Evolutionary conservation across 352 stramenopile genomes (phyloP), one percentile per base, ranked within the genome.

Genomic region (Pythium dissotocum): DNA sequence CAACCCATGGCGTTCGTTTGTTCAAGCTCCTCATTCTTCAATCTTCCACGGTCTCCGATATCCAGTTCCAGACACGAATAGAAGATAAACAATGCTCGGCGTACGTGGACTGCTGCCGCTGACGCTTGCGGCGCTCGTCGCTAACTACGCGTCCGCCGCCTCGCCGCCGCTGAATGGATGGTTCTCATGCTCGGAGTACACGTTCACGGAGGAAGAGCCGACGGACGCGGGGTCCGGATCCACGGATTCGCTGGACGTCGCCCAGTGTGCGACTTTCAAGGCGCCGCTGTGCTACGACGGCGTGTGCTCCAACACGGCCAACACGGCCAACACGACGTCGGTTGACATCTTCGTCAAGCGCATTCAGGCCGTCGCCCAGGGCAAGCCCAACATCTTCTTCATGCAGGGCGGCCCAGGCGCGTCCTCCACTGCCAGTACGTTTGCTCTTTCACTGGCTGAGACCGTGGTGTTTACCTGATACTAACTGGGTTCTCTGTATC

Each of bases 271-370:
- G 35, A 74, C 66, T 44, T 71, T 83, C 53, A 57, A 75, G 7
- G 61, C 56, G 40, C 77, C 79, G 38, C 44, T 85, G 32, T 87
- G 79, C 58, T 71, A 87, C 72, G 53, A 63, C 1, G 70, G 53
- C 38, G 62, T 85, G 24, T 88, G 81, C 62, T 21, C 62, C 21
- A 24, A 51, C 21, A 24, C 21, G 21, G 12, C 36, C 7, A 16
- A 12, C 63, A 51, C 26, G 32, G 76, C 59, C 35, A 70, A 74
- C 18, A 63, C 60, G 18, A 76, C 68, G 36, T 10, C 16, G 4
- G 71, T 87, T 54, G 66, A 82, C 8, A 65, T 89, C n/a, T 81
- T 87, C 44, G 57, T 87, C 48, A 86, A 86, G 63, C 76, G 76
- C 21, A 77, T 73, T 55, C 4, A 36, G 49, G 49, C 49, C 49